These are phyloP conservation scores for Psilocybe azurescens DNA, from an alignment of 768 basidiomycete genomes.

Conservation along the genomic window DNA sequence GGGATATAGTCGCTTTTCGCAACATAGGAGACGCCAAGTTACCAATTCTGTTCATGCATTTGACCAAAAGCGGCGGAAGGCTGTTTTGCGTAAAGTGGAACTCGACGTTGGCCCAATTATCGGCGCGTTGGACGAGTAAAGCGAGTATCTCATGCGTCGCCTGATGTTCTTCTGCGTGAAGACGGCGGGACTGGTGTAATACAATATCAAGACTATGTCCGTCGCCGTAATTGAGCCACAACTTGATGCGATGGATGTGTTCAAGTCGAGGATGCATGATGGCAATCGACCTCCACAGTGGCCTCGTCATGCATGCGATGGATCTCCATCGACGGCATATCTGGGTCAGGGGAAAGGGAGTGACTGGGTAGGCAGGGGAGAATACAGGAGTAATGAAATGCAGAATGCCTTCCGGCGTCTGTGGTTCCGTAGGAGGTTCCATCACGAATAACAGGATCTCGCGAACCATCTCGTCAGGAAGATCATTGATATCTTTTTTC, in stretches of 20 bases:
- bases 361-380: constrained; percentile 2
- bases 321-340: constrained; percentile 20
- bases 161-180: not conserved
- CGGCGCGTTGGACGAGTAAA: constrained; percentile 2
- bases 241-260: constrained; percentile 13
- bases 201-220: constrained; percentile 6
- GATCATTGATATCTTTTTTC: not conserved
- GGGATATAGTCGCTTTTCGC: not conserved
- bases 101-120: constrained; percentile 11
- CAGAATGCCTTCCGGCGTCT: not conserved
- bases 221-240: constrained; percentile 8
- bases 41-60: not conserved
- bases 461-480: constrained; percentile 1
- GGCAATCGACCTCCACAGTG: constrained; percentile 20
- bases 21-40: not conserved
- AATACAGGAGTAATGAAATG: constrained; percentile 2
- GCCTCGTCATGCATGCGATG: constrained; percentile 7
- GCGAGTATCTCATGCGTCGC: constrained; percentile 2
- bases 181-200: constrained; percentile 5
- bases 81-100: constrained; percentile 5
- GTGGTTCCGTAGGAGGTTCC: not conserved
- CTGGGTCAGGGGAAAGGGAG: constrained; percentile 20
- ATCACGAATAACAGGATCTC: constrained; percentile 1
- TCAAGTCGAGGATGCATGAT: constrained; percentile 10
- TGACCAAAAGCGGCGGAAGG: not conserved